These are phyloP conservation scores for Porcisia deanei DNA, from an alignment of 208 protist species.

Conservation along the genomic window DNA sequence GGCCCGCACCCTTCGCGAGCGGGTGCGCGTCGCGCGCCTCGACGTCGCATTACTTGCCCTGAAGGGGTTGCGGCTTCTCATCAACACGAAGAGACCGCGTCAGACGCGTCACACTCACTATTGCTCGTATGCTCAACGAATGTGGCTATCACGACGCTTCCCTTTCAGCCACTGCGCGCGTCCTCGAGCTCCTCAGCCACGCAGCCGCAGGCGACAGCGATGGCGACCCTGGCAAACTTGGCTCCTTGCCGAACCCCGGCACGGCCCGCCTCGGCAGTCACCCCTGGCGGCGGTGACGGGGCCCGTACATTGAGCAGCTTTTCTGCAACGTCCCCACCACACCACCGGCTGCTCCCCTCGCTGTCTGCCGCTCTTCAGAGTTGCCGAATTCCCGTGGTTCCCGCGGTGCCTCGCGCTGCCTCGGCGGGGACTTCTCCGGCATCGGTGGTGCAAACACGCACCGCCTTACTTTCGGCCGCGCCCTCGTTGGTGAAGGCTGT, in stretches of 20 bases:
- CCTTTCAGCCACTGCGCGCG: background rate
- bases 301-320: background rate
- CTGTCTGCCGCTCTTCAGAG: background rate
- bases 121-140: slow-evolving; percentile 23
- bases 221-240: background rate
- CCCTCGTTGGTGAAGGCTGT: background rate
- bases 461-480: background rate
- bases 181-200: slow-evolving; percentile 1
- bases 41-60: background rate
- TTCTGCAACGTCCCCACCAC: background rate
- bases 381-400: background rate
- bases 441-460: background rate
- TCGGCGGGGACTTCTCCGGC: background rate
- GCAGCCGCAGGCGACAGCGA: background rate
- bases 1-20: background rate
- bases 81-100: background rate
- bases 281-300: background rate
- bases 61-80: background rate
- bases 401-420: background rate
- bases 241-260: background rate
- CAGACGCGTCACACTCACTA: background rate
- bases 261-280: background rate
- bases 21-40: background rate
- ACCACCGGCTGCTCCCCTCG: background rate
- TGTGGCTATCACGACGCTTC: background rate